A percentile compares a stretch with the other conserved stretches of the same genome.
phyloP scores from a whole-genome alignment of 2,329 filamentous ascomycete species.

The Penicillium sp. region DNA sequence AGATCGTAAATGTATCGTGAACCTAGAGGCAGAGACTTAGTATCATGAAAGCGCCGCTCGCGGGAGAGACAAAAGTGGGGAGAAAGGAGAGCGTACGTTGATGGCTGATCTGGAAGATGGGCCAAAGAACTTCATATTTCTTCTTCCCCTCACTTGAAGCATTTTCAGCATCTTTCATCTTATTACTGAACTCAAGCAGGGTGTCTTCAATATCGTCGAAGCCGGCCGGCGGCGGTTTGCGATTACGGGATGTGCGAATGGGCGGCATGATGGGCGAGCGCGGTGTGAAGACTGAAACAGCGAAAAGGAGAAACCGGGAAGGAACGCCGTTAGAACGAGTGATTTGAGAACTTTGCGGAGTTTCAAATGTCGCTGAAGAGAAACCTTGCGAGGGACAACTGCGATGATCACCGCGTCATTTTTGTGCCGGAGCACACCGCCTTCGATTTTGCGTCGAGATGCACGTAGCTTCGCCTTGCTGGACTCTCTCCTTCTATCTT shows the following conservation, averaged over 20 bases:
- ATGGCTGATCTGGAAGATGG: conserved; percentile 95
- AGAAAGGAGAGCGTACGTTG: conserved; percentile 60
- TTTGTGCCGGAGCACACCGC: conserved; percentile 30
- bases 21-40: conserved; percentile 38
- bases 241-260: conserved; percentile 57
- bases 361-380: background rate
- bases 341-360: background rate
- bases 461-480: conserved; percentile 1
- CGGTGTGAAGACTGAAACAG: background rate
- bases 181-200: conserved; percentile 64
- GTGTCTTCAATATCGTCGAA: conserved; percentile 69
- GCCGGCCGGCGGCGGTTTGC: conserved; percentile 64
- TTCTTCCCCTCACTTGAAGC: conserved; percentile 73
- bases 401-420: conserved; percentile 14
- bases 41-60: background rate
- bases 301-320: background rate
- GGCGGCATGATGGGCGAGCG: conserved; percentile 54
- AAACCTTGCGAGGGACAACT: background rate
- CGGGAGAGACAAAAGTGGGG: background rate
- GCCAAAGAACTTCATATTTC: conserved; percentile 93
- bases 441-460: conserved; percentile 21
- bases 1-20: conserved; percentile 93
- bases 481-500: background rate
- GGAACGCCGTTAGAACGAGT: background rate
- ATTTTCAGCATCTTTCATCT: conserved; percentile 81